A percentile compares a stretch with the other conserved stretches of the same genome.
Conservation (phyloP, 805 yeast genomes). For the Blastobotrys chiropterorum region DNA sequence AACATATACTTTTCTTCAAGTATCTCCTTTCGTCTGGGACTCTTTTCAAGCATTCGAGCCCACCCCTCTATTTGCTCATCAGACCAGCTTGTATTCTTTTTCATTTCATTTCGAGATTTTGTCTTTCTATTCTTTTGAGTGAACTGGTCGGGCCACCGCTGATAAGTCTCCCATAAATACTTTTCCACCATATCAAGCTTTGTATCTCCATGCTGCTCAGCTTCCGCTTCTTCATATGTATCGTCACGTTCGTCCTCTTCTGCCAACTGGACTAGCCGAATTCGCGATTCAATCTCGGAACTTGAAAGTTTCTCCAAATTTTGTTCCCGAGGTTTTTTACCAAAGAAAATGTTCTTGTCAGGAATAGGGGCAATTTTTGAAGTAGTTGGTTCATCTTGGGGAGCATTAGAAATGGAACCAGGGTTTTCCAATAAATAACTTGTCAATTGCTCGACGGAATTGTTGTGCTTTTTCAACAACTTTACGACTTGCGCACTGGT, state of each 20-base stretch:
- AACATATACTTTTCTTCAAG: conserved; percentile 59
- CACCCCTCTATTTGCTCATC: conserved; percentile 94
- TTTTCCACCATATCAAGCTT: conserved; percentile 45
- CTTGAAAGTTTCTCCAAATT: conserved; percentile 18
- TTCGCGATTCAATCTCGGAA: conserved; percentile 17
- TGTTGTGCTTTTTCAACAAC: conserved; percentile 42
- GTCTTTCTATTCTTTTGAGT: conserved; percentile 46
- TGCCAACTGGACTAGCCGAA: conserved; percentile 53
- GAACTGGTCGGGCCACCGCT: conserved; percentile 45
- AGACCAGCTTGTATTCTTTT: conserved; percentile 56
- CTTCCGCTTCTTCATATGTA: conserved; percentile 32
- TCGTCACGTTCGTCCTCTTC: conserved; percentile 88
- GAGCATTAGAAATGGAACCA: conserved; percentile 31
- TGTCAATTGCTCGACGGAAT: conserved; percentile 53
- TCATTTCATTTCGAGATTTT: conserved; percentile 45
- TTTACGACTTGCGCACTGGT: conserved; percentile 41
- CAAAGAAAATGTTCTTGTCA: conserved; percentile 16
- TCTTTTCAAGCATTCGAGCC: conserved; percentile 67
- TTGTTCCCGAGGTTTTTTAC: conserved; percentile 29
- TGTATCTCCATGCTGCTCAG: conserved; percentile 24
- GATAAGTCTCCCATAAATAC: conserved; percentile 50
- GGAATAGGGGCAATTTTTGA: conserved; percentile 25
- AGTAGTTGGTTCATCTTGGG: conserved; percentile 27
- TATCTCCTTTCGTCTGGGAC: conserved; percentile 54
- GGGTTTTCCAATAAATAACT: conserved; percentile 61